These are phyloP conservation scores for Ophiocordyceps camponoti-saundersi DNA, from an alignment of 2,329 filamentous ascomycete genomes.

Conservation along the genomic window DNA sequence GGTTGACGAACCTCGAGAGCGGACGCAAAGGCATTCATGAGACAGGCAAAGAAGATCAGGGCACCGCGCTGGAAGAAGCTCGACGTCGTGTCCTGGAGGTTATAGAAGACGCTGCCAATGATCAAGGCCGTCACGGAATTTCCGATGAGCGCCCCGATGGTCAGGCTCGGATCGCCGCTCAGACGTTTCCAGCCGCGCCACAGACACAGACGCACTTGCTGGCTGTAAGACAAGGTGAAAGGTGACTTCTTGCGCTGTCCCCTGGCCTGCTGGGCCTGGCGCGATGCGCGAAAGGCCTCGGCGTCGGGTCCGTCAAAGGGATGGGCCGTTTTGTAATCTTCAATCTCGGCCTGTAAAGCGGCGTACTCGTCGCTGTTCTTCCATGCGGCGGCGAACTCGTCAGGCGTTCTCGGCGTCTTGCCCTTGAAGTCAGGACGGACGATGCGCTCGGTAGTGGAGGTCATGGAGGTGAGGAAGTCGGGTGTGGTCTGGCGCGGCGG, in stretches of 20 bases:
- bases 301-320: slow-evolving; percentile 39
- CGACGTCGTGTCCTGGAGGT: slow-evolving; percentile 43
- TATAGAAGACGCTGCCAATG: slow-evolving; percentile 66
- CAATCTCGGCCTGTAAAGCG: slow-evolving; percentile 35
- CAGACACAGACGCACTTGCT: slow-evolving; percentile 67
- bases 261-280: slow-evolving; percentile 37
- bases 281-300: slow-evolving; percentile 36
- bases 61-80: slow-evolving; percentile 70
- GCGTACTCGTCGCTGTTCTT: slow-evolving; percentile 34
- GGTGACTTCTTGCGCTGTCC: slow-evolving; percentile 52
- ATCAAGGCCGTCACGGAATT: slow-evolving; percentile 66
- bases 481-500: slow-evolving; percentile 50
- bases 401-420: slow-evolving; percentile 39
- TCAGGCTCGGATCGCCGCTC: slow-evolving; percentile 58
- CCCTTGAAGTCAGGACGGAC: slow-evolving; percentile 38
- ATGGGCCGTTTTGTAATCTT: slow-evolving; percentile 34
- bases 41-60: slow-evolving; percentile 71
- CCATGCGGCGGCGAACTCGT: slow-evolving; percentile 44
- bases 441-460: slow-evolving; percentile 37
- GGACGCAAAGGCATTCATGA: slow-evolving; percentile 72
- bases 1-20: slow-evolving; percentile 44
- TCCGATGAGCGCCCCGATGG: slow-evolving; percentile 48
- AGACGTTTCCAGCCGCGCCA: slow-evolving; percentile 67
- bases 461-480: slow-evolving; percentile 59
- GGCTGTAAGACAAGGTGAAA: slow-evolving; percentile 60